Conservation (phyloP, 176 grass and related monocot genomes). For the Echinochloa phyllopogon region DNA sequence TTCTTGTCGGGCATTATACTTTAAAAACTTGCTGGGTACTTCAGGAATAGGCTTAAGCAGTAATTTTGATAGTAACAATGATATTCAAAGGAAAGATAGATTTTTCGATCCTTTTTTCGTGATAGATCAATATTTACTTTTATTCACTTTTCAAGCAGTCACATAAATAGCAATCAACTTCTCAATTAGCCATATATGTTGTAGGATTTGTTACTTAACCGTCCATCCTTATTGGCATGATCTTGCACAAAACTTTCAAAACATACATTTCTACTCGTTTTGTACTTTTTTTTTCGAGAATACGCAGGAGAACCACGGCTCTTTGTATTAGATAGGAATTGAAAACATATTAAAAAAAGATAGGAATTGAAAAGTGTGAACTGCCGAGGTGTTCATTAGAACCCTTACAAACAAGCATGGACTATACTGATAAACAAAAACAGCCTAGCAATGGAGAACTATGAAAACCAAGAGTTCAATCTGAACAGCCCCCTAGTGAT, state of each 20-base stretch:
- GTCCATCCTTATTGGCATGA: neutral
- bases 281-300: neutral
- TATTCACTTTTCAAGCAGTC: neutral
- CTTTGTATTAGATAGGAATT: neutral
- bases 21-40: neutral
- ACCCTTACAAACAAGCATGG: neutral
- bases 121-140: neutral
- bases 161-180: conserved; percentile 6
- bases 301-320: neutral
- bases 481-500: neutral
- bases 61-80: neutral
- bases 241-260: conserved; percentile 19
- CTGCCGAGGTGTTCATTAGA: neutral
- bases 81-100: conserved; percentile 16
- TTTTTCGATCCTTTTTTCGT: neutral
- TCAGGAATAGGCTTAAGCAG: neutral
- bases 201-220: neutral
- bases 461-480: neutral
- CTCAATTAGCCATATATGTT: neutral
- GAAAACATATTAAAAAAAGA: too few species aligned
- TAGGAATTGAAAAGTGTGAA: neutral
- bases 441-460: neutral
- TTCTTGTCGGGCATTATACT: neutral
- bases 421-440: neutral
- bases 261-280: conserved; percentile 9